Evolutionary conservation across 805 yeast species (phyloP).

Genomic region (Candida pseudofarinosa): DNA sequence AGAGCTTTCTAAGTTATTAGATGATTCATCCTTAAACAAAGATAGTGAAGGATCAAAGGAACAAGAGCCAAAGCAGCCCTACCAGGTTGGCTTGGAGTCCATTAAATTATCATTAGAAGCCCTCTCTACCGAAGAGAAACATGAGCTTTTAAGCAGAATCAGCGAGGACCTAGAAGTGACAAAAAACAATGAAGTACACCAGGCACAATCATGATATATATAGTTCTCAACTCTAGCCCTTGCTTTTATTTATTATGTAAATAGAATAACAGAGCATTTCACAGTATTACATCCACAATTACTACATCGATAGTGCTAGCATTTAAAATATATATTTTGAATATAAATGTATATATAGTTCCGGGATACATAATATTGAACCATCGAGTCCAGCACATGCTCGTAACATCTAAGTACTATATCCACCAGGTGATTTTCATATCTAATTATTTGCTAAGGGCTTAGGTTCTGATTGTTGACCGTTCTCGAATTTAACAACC

Average conservation of each 20-base stretch:
- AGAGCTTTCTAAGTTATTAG: constrained; percentile 38
- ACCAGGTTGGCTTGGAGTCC: constrained; percentile 16
- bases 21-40: constrained; percentile 21
- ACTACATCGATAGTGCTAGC: too few species aligned
- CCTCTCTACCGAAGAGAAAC: constrained; percentile 30
- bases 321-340: not conserved
- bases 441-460: constrained; percentile 29
- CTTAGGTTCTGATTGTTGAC: constrained; percentile 45
- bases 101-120: constrained; percentile 32
- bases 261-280: not conserved
- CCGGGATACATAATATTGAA: too few species aligned
- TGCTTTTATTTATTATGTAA: not conserved
- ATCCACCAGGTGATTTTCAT: not conserved
- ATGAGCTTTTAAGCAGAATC: constrained; percentile 25
- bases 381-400: too few species aligned
- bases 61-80: constrained; percentile 13
- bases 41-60: constrained; percentile 20
- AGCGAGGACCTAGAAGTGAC: constrained; percentile 5
- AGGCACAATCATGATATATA: too few species aligned
- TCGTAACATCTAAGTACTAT: too few species aligned
- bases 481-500: constrained; percentile 68
- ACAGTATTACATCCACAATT: too few species aligned
- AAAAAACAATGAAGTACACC: not conserved
- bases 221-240: not conserved
- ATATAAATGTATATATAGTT: not conserved